phyloP scores from a whole-genome alignment of 108 stramenopile genomes.

The Cyclostephanos invisitatus region DNA sequence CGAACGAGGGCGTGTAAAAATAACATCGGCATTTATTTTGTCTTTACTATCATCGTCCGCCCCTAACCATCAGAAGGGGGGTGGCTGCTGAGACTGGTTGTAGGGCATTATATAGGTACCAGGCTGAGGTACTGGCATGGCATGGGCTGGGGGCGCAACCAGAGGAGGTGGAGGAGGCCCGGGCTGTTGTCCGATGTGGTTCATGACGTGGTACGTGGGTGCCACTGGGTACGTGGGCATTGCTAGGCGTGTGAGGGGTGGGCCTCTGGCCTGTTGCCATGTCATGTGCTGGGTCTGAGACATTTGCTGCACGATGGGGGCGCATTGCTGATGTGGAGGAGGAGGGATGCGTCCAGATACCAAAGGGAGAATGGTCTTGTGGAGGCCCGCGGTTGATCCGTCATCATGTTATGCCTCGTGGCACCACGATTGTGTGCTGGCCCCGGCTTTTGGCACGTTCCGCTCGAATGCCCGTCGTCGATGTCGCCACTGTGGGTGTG shows the following conservation, averaged over 20 bases:
- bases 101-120: too few species aligned
- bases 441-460: neutral
- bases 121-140: too few species aligned
- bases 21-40: neutral
- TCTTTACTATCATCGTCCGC: too few species aligned
- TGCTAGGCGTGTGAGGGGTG: too few species aligned
- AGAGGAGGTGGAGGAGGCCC: too few species aligned
- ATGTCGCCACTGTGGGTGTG: neutral
- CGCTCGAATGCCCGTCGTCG: neutral
- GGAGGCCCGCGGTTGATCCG: neutral
- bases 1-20: neutral
- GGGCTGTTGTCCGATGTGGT: too few species aligned
- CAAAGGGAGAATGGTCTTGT: neutral
- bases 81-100: too few species aligned
- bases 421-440: neutral
- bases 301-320: neutral
- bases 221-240: too few species aligned
- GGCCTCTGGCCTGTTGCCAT: neutral
- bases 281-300: neutral
- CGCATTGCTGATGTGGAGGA: too few species aligned
- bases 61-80: too few species aligned
- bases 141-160: too few species aligned
- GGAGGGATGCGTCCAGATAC: neutral
- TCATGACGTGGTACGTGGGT: too few species aligned
- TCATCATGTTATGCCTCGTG: neutral